Conservation (phyloP, 768 basidiomycete genomes). For the Infundibulicybe gibba region DNA sequence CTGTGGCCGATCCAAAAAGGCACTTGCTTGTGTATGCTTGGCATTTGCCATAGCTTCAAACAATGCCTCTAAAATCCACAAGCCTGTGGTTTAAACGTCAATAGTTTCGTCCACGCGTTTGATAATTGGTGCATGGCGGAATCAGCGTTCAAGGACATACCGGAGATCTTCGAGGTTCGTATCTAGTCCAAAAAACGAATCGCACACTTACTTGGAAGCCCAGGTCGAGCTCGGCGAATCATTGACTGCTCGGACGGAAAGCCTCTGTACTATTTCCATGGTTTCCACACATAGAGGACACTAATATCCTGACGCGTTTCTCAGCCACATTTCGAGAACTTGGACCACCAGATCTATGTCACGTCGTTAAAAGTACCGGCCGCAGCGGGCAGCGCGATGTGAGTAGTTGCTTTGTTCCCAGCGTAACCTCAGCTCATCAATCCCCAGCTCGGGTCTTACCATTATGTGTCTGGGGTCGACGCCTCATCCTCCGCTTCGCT, state of each 20-base stretch:
- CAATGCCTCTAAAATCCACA: no score
- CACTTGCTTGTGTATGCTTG: no score
- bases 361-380: constrained; percentile 91
- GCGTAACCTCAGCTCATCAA: constrained; percentile 6
- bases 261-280: constrained; percentile 61
- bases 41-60: no score
- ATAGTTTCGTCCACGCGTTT: no score
- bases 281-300: constrained; percentile 5
- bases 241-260: constrained; percentile 86
- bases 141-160: constrained; percentile 86
- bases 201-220: constrained; percentile 6
- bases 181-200: neutral
- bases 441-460: constrained; percentile 86
- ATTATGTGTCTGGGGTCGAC: constrained; percentile 98
- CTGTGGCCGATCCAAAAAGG: no score
- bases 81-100: no score
- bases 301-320: constrained; percentile 13
- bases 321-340: constrained; percentile 94
- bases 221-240: constrained; percentile 90
- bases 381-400: constrained; percentile 85
- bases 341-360: constrained; percentile 95
- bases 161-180: constrained; percentile 92
- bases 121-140: constrained; percentile 44
- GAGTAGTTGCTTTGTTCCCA: constrained; percentile 23
- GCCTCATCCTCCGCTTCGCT: constrained; percentile 96